These are phyloP conservation scores for Paraconiothyrium brasiliense DNA, from an alignment of 2,329 filamentous ascomycete genomes.

Conservation along the genomic window DNA sequence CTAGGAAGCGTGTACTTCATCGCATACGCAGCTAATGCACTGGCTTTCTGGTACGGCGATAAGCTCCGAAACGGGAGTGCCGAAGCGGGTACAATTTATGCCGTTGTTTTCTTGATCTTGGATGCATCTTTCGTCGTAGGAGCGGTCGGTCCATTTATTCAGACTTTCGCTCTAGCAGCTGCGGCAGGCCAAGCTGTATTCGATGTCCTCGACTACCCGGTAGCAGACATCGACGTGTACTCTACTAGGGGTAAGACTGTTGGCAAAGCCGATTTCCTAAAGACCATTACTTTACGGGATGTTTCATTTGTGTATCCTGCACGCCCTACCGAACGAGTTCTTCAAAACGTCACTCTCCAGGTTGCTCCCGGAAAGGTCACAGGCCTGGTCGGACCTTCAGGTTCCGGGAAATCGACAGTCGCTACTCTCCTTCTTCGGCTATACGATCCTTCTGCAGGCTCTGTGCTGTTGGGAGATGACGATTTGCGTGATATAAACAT, in stretches of 20 bases:
- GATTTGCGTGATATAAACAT: conserved; percentile 42
- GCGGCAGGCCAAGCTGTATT: conserved; percentile 59
- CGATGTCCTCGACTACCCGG: conserved; percentile 54
- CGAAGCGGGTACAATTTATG: conserved; percentile 65
- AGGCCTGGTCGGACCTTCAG: conserved; percentile 57
- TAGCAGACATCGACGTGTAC: conserved; percentile 51
- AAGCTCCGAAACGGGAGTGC: conserved; percentile 36
- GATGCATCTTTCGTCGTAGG: conserved; percentile 72
- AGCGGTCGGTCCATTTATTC: conserved; percentile 69
- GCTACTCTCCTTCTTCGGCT: conserved; percentile 54
- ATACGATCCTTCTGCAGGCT: conserved; percentile 46
- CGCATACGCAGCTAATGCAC: conserved; percentile 56
- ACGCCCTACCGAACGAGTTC: conserved; percentile 51
- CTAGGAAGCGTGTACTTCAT: conserved; percentile 57
- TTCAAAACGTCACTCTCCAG: conserved; percentile 49
- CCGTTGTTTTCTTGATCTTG: conserved; percentile 71
- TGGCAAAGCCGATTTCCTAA: conserved; percentile 30
- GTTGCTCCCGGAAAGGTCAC: conserved; percentile 54
- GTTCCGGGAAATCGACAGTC: conserved; percentile 57
- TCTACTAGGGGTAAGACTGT: conserved; percentile 37
- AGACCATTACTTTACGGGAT: conserved; percentile 47
- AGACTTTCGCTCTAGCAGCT: conserved; percentile 63
- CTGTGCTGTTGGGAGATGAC: conserved; percentile 36
- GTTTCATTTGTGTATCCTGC: conserved; percentile 58
- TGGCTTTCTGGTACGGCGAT: conserved; percentile 58